Percentiles rank a stretch among this genome's conserved stretches.
phyloP scores from a whole-genome alignment of 2,329 filamentous ascomycete genomes.

The Chaetomium sp. region DNA sequence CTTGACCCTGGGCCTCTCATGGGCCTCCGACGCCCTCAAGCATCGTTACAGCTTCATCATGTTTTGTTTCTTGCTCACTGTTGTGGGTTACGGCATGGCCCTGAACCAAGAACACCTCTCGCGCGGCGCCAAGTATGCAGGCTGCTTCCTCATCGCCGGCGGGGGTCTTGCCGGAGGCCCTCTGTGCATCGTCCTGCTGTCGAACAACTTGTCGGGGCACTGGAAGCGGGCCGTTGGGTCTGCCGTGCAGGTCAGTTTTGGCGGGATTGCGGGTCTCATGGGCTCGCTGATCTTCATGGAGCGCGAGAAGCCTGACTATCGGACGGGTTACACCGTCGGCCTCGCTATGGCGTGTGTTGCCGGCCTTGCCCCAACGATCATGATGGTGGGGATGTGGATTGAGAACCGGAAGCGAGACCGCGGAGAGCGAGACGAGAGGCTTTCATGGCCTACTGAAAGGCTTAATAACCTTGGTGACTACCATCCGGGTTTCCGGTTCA shows the following conservation, averaged over 20 bases:
- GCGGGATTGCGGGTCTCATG: conserved; percentile 38
- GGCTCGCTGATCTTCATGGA: conserved; percentile 32
- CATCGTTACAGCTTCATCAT: conserved; percentile 34
- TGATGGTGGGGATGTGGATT: conserved; percentile 35
- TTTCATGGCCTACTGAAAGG: conserved; percentile 32
- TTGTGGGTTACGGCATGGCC: conserved; percentile 31
- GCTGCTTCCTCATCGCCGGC: conserved; percentile 31
- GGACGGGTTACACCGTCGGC: conserved; percentile 32
- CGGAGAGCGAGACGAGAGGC: conserved; percentile 39
- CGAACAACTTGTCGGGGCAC: conserved; percentile 46
- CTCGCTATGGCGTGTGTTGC: conserved; percentile 31
- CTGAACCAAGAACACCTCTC: conserved; percentile 25
- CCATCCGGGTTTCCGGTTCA: conserved; percentile 43
- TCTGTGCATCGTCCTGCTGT: conserved; percentile 40
- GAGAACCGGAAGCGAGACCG: conserved; percentile 42
- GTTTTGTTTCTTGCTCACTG: conserved; percentile 24
- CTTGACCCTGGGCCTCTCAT: conserved; percentile 29
- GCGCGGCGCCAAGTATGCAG: conserved; percentile 30
- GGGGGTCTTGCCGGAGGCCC: conserved; percentile 32
- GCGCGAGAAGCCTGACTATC: conserved; percentile 30
- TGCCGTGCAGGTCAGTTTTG: conserved; percentile 43
- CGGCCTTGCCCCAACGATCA: conserved; percentile 29
- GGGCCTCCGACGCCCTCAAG: conserved; percentile 28
- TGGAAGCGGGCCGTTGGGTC: conserved; percentile 46
- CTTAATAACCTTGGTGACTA: conserved; percentile 45